Evolutionary conservation across 805 yeast species (phyloP).

Genomic region (Babjeviella inositovora): DNA sequence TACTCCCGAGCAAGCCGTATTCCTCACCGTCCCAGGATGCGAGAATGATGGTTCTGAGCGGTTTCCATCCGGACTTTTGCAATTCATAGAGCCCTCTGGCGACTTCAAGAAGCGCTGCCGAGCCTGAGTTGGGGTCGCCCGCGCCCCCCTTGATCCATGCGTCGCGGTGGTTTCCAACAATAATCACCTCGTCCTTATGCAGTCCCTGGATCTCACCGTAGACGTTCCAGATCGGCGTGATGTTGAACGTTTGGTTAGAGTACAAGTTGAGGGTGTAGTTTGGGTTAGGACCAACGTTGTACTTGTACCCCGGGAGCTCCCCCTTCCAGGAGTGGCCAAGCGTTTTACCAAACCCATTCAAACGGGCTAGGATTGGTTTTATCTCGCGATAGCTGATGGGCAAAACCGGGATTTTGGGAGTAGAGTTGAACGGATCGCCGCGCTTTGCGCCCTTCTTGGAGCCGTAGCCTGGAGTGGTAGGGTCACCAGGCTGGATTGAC

Average conservation of each 20-base stretch:
- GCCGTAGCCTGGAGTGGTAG: constrained; percentile 59
- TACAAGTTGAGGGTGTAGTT: constrained; percentile 30
- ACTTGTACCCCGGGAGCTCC: constrained; percentile 22
- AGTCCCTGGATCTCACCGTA: constrained; percentile 44
- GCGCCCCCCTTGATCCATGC: constrained; percentile 75
- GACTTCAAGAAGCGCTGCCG: constrained; percentile 48
- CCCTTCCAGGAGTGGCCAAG: constrained; percentile 21
- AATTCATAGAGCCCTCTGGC: constrained; percentile 42
- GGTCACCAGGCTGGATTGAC: constrained; percentile 57
- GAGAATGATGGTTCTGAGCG: constrained; percentile 50
- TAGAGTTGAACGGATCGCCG: constrained; percentile 26
- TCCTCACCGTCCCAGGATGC: constrained; percentile 80
- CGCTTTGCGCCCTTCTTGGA: constrained; percentile 33
- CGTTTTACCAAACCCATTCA: constrained; percentile 42
- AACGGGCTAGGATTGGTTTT: constrained; percentile 36
- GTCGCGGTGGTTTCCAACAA: constrained; percentile 68
- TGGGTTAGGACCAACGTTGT: constrained; percentile 35
- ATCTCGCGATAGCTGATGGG: constrained; percentile 56
- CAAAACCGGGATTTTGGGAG: constrained; percentile 54
- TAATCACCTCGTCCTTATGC: constrained; percentile 32
- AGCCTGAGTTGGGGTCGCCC: constrained; percentile 66
- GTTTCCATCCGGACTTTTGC: constrained; percentile 47
- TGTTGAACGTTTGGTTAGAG: constrained; percentile 44
- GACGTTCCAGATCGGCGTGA: constrained; percentile 47
- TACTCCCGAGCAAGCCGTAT: constrained; percentile 57